Evolutionary conservation across 768 basidiomycete species (phyloP).

Genomic region (Dacryopinax primogenitus): DNA sequence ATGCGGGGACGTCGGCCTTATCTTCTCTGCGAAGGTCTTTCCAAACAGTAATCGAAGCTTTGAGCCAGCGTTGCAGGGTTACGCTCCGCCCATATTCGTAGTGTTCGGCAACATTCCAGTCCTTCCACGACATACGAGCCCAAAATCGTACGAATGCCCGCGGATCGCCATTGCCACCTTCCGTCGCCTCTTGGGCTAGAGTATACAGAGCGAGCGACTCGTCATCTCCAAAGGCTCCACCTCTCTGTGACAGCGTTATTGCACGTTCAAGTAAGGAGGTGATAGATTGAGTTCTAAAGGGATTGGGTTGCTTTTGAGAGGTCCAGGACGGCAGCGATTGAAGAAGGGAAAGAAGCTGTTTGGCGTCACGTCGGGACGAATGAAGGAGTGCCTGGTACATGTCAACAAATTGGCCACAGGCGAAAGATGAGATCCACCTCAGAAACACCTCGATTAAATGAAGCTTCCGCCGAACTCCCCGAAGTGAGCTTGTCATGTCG

Average conservation of each 20-base stretch:
- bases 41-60: not conserved
- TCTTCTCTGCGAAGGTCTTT: not conserved
- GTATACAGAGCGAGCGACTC: not conserved
- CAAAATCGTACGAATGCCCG: conserved; percentile 1
- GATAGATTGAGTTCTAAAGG: not conserved
- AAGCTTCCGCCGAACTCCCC: not conserved
- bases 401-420: not conserved
- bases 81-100: not conserved
- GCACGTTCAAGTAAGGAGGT: not conserved
- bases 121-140: not conserved
- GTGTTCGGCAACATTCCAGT: not conserved
- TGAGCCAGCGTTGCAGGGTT: not conserved
- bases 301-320: not conserved
- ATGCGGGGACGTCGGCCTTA: not conserved
- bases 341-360: not conserved
- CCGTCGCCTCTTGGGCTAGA: not conserved
- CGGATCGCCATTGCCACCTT: not conserved
- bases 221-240: not conserved
- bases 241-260: not conserved
- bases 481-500: not conserved
- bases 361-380: not conserved
- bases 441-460: not conserved
- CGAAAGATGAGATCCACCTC: not conserved
- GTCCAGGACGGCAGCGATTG: not conserved
- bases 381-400: not conserved